Percentiles rank a stretch among this genome's conserved stretches.
Conservation (phyloP, 2,329 filamentous ascomycete genomes). For the Amylocarpus encephaloides region DNA sequence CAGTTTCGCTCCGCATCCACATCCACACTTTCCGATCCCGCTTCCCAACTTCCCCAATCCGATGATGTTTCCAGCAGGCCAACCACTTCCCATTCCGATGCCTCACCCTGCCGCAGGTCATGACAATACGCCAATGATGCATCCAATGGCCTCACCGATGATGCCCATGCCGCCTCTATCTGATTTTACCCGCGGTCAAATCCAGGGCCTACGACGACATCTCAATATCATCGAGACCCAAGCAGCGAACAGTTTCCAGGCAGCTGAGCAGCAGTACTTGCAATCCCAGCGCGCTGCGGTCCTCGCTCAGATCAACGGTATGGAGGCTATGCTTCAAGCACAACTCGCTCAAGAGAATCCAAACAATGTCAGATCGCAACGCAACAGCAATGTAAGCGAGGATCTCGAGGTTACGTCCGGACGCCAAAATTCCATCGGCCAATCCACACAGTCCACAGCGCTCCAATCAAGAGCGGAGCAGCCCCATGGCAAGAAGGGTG, state of each 20-base stretch:
- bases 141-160: conserved; percentile 10
- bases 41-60: conserved; percentile 11
- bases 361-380: not conserved
- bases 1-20: conserved; percentile 12
- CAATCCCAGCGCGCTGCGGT: conserved; percentile 38
- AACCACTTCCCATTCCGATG: conserved; percentile 17
- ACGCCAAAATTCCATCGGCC: not conserved
- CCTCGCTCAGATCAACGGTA: conserved; percentile 29
- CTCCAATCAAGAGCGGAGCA: not conserved
- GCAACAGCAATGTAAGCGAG: not conserved
- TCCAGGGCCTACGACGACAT: conserved; percentile 39
- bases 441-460: too few species aligned
- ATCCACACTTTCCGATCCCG: conserved; percentile 12
- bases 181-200: conserved; percentile 20
- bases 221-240: conserved; percentile 53
- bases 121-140: conserved; percentile 10
- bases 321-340: conserved; percentile 20
- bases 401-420: not conserved
- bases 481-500: not conserved
- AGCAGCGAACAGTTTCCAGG: conserved; percentile 43
- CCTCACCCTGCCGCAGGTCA: conserved; percentile 4
- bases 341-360: conserved; percentile 17
- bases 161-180: conserved; percentile 11
- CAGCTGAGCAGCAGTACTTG: conserved; percentile 49
- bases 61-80: conserved; percentile 17